These are phyloP conservation scores for Saccharomycopsis javanensis DNA, from an alignment of 805 yeast species.

Conservation along the genomic window DNA sequence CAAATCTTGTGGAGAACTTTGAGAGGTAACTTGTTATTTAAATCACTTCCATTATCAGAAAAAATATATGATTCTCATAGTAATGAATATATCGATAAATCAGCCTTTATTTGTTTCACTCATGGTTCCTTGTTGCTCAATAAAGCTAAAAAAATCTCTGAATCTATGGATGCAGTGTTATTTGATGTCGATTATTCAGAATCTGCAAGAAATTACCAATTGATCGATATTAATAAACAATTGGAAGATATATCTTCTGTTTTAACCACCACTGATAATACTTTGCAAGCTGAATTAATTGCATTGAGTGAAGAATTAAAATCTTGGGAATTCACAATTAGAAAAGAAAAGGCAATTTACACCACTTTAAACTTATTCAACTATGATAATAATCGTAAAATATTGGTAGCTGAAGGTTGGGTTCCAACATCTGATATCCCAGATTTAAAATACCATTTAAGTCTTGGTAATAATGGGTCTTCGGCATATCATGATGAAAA, in stretches of 20 bases:
- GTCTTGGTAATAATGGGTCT: slow-evolving; percentile 24
- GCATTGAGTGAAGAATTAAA: slow-evolving; percentile 55
- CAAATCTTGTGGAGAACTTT: slow-evolving; percentile 66
- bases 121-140: slow-evolving; percentile 56
- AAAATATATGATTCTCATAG: slow-evolving; percentile 47
- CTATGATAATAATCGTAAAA: slow-evolving; percentile 56
- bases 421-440: slow-evolving; percentile 47
- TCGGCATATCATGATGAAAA: slow-evolving; percentile 12
- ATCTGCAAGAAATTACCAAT: slow-evolving; percentile 31
- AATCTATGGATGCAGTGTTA: slow-evolving; percentile 55
- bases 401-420: slow-evolving; percentile 70
- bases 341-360: slow-evolving; percentile 49
- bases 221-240: slow-evolving; percentile 30
- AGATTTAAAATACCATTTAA: slow-evolving; percentile 35
- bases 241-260: slow-evolving; percentile 42
- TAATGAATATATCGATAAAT: slow-evolving; percentile 41
- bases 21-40: slow-evolving; percentile 62
- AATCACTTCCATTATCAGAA: slow-evolving; percentile 45
- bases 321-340: slow-evolving; percentile 45
- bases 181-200: slow-evolving; percentile 43
- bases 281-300: slow-evolving; percentile 54
- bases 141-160: slow-evolving; percentile 56
- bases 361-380: slow-evolving; percentile 55
- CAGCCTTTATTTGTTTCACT: slow-evolving; percentile 57
- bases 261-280: slow-evolving; percentile 38